A percentile compares a stretch with the other conserved stretches of the same genome.
Conservation (phyloP, 2,329 filamentous ascomycete species). For the Xylariaceae sp. region DNA sequence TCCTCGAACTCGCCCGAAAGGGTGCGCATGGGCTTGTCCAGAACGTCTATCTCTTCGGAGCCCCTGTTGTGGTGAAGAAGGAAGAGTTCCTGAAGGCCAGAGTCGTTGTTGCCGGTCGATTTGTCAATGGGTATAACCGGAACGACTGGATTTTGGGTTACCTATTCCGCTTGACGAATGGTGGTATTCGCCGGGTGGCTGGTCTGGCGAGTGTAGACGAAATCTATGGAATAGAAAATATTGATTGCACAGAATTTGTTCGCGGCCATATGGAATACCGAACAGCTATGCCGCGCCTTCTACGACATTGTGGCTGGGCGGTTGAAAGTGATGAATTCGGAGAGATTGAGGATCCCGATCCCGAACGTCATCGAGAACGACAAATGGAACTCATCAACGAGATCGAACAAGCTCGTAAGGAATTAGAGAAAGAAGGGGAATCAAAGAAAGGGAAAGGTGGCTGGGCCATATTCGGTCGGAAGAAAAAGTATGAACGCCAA, state of each 20-base stretch:
- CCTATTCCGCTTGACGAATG: slow-evolving; percentile 88
- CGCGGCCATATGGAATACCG: slow-evolving; percentile 96
- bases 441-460: slow-evolving; percentile 51
- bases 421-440: slow-evolving; percentile 75
- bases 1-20: slow-evolving; percentile 79
- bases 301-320: slow-evolving; percentile 84
- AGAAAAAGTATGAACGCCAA: slow-evolving; percentile 75
- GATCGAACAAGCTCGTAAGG: slow-evolving; percentile 87
- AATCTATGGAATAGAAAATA: slow-evolving; percentile 80
- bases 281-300: slow-evolving; percentile 79
- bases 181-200: slow-evolving; percentile 83
- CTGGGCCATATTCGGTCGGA: slow-evolving; percentile 71
- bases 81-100: slow-evolving; percentile 82
- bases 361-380: slow-evolving; percentile 81
- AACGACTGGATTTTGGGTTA: slow-evolving; percentile 98
- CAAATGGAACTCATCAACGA: slow-evolving; percentile 94
- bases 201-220: slow-evolving; percentile 73
- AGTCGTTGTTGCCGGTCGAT: slow-evolving; percentile 84
- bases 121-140: slow-evolving; percentile 88
- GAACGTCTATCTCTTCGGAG: slow-evolving; percentile 93
- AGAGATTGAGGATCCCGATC: slow-evolving; percentile 96
- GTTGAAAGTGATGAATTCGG: slow-evolving; percentile 91
- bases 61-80: slow-evolving; percentile 83
- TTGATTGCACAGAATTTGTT: slow-evolving; percentile 81
- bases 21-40: slow-evolving; percentile 85